These are phyloP conservation scores for Pythium monospermum DNA, from an alignment of 352 stramenopile genomes.

Conservation along the genomic window DNA sequence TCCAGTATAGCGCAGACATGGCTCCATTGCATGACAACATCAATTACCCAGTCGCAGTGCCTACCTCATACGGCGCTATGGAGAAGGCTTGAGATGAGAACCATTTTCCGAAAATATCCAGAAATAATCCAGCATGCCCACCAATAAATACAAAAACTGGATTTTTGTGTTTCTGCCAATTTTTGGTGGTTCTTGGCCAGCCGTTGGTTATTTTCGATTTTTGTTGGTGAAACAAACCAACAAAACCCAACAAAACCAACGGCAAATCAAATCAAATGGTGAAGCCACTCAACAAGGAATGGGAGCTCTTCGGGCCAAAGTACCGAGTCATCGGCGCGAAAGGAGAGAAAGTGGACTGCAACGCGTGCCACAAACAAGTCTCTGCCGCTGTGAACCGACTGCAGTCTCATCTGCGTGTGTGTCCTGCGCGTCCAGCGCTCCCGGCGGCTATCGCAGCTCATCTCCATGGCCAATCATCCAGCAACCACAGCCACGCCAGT, in stretches of 20 bases:
- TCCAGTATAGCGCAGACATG: too few relatives aligned
- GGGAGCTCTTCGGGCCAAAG: constrained; percentile 55
- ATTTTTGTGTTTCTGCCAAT: too few relatives aligned
- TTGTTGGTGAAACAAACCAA: constrained; percentile 9
- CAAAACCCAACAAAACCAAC: constrained; percentile 7
- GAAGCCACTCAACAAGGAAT: constrained; percentile 60
- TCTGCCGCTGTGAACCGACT: constrained; percentile 56
- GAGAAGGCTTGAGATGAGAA: too few relatives aligned
- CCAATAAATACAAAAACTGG: too few relatives aligned
- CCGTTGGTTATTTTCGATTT: constrained; percentile 19
- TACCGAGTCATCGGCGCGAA: constrained; percentile 53
- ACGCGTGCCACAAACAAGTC: constrained; percentile 54
- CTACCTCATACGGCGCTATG: too few relatives aligned
- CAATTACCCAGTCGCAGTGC: too few relatives aligned
- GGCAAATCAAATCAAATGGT: constrained; percentile 32
- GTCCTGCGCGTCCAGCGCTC: constrained; percentile 29
- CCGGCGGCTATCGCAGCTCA: constrained; percentile 2
- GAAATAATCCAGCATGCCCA: too few relatives aligned
- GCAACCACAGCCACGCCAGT: not conserved
- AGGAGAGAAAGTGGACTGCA: constrained; percentile 60
- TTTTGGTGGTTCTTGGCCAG: not conserved
- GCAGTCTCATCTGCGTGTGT: constrained; percentile 59
- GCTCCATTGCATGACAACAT: too few relatives aligned
- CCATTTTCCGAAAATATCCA: too few relatives aligned
- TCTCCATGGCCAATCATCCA: not conserved